A percentile compares a stretch with the other conserved stretches of the same genome.
These are phyloP conservation scores for Dipteronia sinensis DNA, from an alignment of 345 rosid species.

Conservation along the genomic window DNA sequence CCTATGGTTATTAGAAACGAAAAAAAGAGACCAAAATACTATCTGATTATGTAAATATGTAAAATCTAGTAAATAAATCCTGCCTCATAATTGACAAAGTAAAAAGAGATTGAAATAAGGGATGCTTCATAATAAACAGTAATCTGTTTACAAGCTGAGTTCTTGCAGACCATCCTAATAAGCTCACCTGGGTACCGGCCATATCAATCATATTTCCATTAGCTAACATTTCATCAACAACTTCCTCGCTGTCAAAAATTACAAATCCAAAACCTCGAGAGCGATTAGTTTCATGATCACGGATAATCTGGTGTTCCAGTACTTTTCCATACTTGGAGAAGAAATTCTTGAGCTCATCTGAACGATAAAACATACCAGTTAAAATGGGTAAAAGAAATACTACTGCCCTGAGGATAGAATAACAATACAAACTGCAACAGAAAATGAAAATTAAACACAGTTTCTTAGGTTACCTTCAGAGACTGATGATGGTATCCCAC, in stretches of 20 bases:
- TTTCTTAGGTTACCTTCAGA: constrained; percentile 58
- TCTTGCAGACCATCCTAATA: constrained; percentile 29
- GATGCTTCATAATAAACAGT: constrained; percentile 1
- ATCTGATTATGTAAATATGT: not conserved
- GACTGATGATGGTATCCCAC: constrained; percentile 80
- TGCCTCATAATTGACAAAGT: not conserved
- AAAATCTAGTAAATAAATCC: not conserved
- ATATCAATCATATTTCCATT: constrained; percentile 94
- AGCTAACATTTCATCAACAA: constrained; percentile 75
- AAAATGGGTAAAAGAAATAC: not conserved
- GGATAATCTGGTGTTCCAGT: constrained; percentile 82
- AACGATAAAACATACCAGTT: constrained; percentile 15
- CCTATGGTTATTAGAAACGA: constrained; percentile 21
- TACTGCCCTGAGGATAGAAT: not conserved
- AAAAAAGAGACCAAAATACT: not conserved
- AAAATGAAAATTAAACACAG: not conserved
- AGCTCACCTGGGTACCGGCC: constrained; percentile 91
- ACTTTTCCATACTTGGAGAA: constrained; percentile 81
- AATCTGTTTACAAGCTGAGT: constrained; percentile 26
- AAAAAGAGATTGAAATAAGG: not conserved
- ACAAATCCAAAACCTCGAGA: constrained; percentile 95
- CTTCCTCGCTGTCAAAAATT: constrained; percentile 81
- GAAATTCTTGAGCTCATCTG: constrained; percentile 81
- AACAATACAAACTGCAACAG: not conserved
- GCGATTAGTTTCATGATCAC: constrained; percentile 89